phyloP scores from a whole-genome alignment of 2,329 filamentous ascomycete genomes.

The Dothideomycetes sp. region DNA sequence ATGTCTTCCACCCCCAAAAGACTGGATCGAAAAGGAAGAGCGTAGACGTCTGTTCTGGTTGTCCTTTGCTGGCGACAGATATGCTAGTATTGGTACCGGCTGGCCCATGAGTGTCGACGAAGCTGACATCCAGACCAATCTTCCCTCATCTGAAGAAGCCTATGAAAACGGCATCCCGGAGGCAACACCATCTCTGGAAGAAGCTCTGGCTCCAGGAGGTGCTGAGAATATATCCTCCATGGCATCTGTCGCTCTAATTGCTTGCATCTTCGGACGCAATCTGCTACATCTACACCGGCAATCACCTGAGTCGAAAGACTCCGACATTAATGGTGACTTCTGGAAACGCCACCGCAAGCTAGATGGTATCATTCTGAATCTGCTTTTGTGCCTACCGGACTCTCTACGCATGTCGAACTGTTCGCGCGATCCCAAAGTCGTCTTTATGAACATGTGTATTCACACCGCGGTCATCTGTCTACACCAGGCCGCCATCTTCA shows the following conservation, averaged over 20 bases:
- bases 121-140: constrained; percentile 74
- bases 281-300: constrained; percentile 76
- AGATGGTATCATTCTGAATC: constrained; percentile 85
- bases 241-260: constrained; percentile 72
- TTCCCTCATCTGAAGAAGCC: constrained; percentile 76
- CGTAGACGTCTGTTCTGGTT: constrained; percentile 90
- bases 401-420: constrained; percentile 71
- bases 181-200: constrained; percentile 58
- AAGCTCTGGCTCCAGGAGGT: constrained; percentile 63
- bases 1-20: constrained; percentile 72
- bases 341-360: constrained; percentile 88
- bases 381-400: constrained; percentile 70
- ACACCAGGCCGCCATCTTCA: constrained; percentile 97
- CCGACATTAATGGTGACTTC: constrained; percentile 85
- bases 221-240: constrained; percentile 66
- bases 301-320: constrained; percentile 60
- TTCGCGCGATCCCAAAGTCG: constrained; percentile 68
- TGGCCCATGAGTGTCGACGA: constrained; percentile 96
- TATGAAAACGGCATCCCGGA: constrained; percentile 73
- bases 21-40: constrained; percentile 93
- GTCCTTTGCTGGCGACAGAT: constrained; percentile 81
- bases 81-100: constrained; percentile 89
- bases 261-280: constrained; percentile 85
- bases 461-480: constrained; percentile 94
- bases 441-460: constrained; percentile 95